A percentile compares a stretch with the other conserved stretches of the same genome.
These are phyloP conservation scores for Wickerhamiella hasegawae DNA, from an alignment of 805 yeast species.

Conservation along the genomic window DNA sequence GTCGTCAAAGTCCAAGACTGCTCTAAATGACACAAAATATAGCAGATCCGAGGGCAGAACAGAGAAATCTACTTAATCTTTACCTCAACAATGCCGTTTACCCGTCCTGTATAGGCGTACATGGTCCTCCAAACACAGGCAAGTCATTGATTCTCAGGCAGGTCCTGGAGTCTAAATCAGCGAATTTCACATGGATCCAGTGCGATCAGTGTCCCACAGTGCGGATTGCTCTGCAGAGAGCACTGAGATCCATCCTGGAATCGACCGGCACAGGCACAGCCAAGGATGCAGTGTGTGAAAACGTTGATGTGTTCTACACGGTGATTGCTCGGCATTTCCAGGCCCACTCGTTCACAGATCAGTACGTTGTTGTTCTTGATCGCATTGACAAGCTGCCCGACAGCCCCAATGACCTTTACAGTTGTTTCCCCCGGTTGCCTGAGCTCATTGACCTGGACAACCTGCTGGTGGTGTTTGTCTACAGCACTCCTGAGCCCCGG, in stretches of 20 bases:
- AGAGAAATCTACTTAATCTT: constrained; percentile 23
- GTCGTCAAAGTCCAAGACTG: too few relatives aligned
- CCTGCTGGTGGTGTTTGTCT: constrained; percentile 27
- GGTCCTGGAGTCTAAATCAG: constrained; percentile 19
- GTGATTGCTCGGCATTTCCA: constrained; percentile 24
- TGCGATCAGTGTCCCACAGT: constrained; percentile 36
- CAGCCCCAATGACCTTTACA: constrained; percentile 24
- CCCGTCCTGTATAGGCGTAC: constrained; percentile 28
- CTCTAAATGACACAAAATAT: too few relatives aligned
- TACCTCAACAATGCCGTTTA: constrained; percentile 18
- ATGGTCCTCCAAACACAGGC: constrained; percentile 35
- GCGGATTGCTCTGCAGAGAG: constrained; percentile 32
- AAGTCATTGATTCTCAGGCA: constrained; percentile 27
- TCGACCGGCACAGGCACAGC: constrained; percentile 17
- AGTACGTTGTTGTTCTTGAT: constrained; percentile 35
- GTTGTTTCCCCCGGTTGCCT: constrained; percentile 26
- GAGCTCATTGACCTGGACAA: constrained; percentile 27
- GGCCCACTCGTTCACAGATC: constrained; percentile 21
- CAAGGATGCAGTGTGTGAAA: constrained; percentile 23
- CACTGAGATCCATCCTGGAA: constrained; percentile 24
- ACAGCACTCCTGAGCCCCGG: constrained; percentile 30
- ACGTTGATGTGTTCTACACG: constrained; percentile 27
- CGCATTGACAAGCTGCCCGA: constrained; percentile 34
- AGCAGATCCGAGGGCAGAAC: constrained; percentile 18
- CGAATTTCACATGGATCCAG: constrained; percentile 24